Conservation (phyloP, 495 filamentous ascomycete genomes). For the Aspergillus homomorphus region DNA sequence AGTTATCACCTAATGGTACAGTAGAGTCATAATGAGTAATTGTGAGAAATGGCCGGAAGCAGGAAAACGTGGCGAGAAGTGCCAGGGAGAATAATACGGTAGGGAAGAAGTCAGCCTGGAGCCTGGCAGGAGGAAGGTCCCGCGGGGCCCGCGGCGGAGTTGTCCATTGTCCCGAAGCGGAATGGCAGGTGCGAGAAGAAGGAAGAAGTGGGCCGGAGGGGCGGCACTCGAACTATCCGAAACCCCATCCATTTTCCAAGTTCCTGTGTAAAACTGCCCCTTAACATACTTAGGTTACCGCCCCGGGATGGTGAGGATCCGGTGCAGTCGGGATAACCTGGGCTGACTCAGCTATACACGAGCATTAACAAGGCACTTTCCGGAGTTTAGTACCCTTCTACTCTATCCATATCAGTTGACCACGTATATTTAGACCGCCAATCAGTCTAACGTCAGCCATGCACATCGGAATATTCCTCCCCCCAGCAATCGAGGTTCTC, state of each 20-base stretch:
- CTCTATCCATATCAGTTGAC: no score
- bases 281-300: constrained; percentile 20
- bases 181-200: neutral
- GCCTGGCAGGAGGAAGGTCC: no score
- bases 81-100: neutral
- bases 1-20: no score
- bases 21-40: neutral
- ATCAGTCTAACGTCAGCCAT: no score
- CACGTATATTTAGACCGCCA: no score
- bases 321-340: constrained; percentile 4
- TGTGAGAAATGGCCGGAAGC: neutral
- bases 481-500: neutral
- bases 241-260: constrained; percentile 5
- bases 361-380: no score
- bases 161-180: constrained; percentile 4
- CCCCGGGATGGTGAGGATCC: constrained; percentile 16
- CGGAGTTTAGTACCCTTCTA: no score
- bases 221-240: constrained; percentile 20
- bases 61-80: neutral
- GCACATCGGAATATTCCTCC: no score
- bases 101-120: no score
- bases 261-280: neutral
- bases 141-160: neutral
- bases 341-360: constrained; percentile 10
- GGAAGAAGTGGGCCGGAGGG: constrained; percentile 5